Evolutionary conservation across 352 stramenopile species (phyloP), one percentile per base, ranked within the genome.

Genomic region (Pythium angustatum): DNA sequence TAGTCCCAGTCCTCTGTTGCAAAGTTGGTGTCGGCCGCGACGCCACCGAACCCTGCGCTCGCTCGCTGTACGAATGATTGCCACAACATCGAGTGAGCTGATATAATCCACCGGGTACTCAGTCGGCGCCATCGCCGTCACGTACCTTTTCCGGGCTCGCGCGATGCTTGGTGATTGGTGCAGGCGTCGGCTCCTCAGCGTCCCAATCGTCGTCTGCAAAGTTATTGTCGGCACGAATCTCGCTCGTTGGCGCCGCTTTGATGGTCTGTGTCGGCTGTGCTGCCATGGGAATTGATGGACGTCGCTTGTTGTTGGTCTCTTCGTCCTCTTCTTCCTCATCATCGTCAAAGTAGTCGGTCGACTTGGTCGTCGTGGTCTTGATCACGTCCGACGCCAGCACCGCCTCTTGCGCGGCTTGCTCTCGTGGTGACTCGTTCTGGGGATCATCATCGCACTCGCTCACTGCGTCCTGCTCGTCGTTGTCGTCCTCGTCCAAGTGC

Each of bases 181-280:
- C 30, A 3, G 53, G 41, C 8, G 51, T 33, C n/a, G 43, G 3
- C 19, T 88, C 80, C 36, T 88, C 73, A 2, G 67, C 75, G 58
- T 92, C 83, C 83, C 83, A 93, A 43, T 93, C 80, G 11, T 93
- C 84, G 27, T 90, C 77, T 11, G 77, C 80, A 64, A 93, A 93
- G 58, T 93, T 93, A 67, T 93, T 91, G 62, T 91, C 81, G 5
- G 53, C 67, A 14, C 67, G 58, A 3, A 71, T 34, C 26, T 66
- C 58, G 36, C 62, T 67, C 14, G 31, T 26, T 22, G 38, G 50
- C 22, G 43, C 49, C 21, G n/a, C n/a, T n/a, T 51, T 58, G 34
- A 27, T 11, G 22, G 41, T 19, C 15, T 50, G 19, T 10, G 38
- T 33, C 22, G 43, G 9, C 34, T 47, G 14, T n/a, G 10, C 52